Base-by-base conservation (phyloP, 2,329 filamentous ascomycete genomes). In the Colletotrichum sp. region DNA sequence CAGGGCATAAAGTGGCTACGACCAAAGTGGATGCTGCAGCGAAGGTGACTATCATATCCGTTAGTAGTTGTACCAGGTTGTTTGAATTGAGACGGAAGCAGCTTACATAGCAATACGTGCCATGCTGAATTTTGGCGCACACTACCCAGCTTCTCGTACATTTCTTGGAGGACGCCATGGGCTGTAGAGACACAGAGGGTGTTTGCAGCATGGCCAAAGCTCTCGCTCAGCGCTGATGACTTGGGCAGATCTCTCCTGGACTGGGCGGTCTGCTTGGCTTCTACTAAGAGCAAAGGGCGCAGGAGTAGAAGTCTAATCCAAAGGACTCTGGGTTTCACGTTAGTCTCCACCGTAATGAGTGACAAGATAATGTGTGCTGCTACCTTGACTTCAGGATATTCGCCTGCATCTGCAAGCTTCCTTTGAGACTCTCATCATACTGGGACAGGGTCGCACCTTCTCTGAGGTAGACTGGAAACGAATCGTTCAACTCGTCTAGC, bases 351-450 rank as follows among this genome's bases (percentile, higher is more conserved):
- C 39, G 3, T 16, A 2, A 3, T 30, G 7, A 13, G 19, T 2
- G 16, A 22, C 0, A 4, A 16, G 15, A 5, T 19, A 8, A 2
- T 12, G 9, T 2, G 36, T 16, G 16, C 16, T 9, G 0, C 11
- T 22, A 64, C 71, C 71, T 74, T 8, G 71, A 74, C 16, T 74
- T 74, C 19, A 70, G 4, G 28, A 74, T 64, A 2, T 70, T 74
- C 6, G 71, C 65, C 34, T 74, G 66, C 71, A 74, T 74, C 16
- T 70, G 36, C 5, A 74, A 13, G 12, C 66, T 64, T 7, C 30
- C 61, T 2, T 48, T 15, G 0, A 72, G n/a, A 6, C 63, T 36
- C 7, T 63, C 71, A 13, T 57, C 28, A 25, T 61, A 36, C 0
- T 6, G 30, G 0, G 48, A 13, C 25, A 68, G 19, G 9, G 15